phyloP scores from a whole-genome alignment of 1,284 basidiomycete genomes.

The Wallemia hederae region DNA sequence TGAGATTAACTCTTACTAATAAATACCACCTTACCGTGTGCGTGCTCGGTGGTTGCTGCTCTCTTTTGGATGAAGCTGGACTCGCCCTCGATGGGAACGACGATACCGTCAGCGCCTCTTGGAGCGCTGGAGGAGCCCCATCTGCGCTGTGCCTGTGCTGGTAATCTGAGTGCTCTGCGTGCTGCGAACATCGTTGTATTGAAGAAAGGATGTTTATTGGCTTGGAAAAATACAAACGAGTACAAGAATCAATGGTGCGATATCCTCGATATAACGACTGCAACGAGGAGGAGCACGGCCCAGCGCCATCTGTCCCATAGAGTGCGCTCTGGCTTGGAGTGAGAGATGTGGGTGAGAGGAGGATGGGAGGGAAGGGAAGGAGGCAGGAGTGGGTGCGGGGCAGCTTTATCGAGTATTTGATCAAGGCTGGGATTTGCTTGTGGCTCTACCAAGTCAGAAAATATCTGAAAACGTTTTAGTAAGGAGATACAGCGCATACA shows the following conservation, averaged over 20 bases:
- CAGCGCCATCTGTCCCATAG: background rate
- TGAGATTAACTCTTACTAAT: slow-evolving; percentile 3
- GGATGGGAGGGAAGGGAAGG: background rate
- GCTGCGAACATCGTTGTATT: background rate
- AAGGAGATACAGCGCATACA: background rate
- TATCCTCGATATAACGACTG: background rate
- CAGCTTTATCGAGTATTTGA: background rate
- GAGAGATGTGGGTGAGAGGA: background rate
- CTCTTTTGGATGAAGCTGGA: slow-evolving; percentile 17
- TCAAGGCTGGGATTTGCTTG: background rate
- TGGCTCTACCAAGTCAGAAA: background rate
- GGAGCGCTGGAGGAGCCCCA: background rate
- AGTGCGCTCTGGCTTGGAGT: background rate
- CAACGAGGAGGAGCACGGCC: background rate
- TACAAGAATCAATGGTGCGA: background rate
- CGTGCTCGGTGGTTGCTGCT: slow-evolving; percentile 33
- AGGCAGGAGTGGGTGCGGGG: background rate
- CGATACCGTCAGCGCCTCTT: background rate
- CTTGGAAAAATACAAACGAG: background rate
- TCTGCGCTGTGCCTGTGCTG: background rate
- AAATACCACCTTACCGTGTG: slow-evolving; percentile 23
- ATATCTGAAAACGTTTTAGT: background rate
- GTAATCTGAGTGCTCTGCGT: background rate
- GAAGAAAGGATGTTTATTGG: background rate
- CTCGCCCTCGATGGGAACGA: background rate